Conservation (phyloP, 495 filamentous ascomycete species). For the Penicillium malachiteum region DNA sequence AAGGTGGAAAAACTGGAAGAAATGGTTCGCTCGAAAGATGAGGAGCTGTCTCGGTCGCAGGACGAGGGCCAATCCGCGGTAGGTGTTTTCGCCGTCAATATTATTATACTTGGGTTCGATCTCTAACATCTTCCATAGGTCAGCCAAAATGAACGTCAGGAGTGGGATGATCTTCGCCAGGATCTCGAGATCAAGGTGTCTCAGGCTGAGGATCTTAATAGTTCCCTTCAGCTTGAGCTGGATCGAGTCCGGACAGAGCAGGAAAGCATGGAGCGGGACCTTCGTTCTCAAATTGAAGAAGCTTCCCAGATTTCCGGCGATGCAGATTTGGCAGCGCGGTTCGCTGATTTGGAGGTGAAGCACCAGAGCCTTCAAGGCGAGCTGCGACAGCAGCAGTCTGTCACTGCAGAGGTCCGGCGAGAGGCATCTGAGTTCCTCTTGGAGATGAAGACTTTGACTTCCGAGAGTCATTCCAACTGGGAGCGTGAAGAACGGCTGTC, state of each 20-base stretch:
- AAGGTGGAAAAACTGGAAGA: conserved; percentile 72
- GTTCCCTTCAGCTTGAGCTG: conserved; percentile 72
- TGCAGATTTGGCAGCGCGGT: conserved; percentile 50
- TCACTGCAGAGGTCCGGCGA: conserved; percentile 85
- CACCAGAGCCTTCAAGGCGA: conserved; percentile 71
- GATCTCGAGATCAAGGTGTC: conserved; percentile 76
- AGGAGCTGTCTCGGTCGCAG: conserved; percentile 48
- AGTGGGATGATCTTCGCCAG: conserved; percentile 72
- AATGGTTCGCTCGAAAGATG: conserved; percentile 55
- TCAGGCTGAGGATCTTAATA: conserved; percentile 74
- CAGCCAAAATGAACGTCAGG: conserved; percentile 51
- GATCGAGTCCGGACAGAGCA: conserved; percentile 69
- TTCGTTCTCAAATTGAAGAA: conserved; percentile 64
- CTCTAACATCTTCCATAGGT: conserved; percentile 22
- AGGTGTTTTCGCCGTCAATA: neutral
- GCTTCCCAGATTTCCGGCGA: conserved; percentile 39
- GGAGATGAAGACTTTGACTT: conserved; percentile 85
- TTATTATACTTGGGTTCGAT: neutral
- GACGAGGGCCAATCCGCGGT: conserved; percentile 24
- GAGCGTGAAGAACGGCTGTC: conserved; percentile 79
- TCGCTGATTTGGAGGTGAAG: conserved; percentile 64
- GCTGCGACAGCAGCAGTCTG: conserved; percentile 69
- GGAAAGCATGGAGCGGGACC: conserved; percentile 57
- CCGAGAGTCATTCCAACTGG: conserved; percentile 72
- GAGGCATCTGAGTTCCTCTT: conserved; percentile 81